A percentile compares a stretch with the other conserved stretches of the same genome.
Conservation (phyloP, 2,329 filamentous ascomycete species). For the Phoma sp. region DNA sequence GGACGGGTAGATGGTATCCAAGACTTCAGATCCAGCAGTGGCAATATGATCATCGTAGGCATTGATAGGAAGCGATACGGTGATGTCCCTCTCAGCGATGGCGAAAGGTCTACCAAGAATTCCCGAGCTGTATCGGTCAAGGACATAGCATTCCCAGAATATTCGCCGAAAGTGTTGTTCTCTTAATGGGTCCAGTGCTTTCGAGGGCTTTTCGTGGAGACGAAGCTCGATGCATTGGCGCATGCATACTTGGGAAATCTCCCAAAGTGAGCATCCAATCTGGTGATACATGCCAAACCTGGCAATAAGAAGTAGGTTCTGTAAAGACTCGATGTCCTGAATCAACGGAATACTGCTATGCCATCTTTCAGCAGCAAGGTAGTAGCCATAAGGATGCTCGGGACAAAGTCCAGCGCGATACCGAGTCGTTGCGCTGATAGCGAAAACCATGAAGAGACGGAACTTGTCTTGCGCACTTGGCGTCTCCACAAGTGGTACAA, state of each 20-base stretch:
- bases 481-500: background rate
- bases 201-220: slow-evolving; percentile 33
- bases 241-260: slow-evolving; percentile 50
- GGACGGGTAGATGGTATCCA: background rate
- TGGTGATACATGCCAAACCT: slow-evolving; percentile 54
- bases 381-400: slow-evolving; percentile 52
- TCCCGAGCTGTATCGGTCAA: slow-evolving; percentile 53
- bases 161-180: slow-evolving; percentile 50
- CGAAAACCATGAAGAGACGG: slow-evolving; percentile 48
- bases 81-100: slow-evolving; percentile 50
- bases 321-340: slow-evolving; percentile 42
- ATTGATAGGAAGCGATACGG: slow-evolving; percentile 46
- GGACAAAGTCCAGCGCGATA: slow-evolving; percentile 39
- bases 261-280: slow-evolving; percentile 52
- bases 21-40: background rate
- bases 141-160: slow-evolving; percentile 56
- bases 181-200: slow-evolving; percentile 27
- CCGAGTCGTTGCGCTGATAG: slow-evolving; percentile 45
- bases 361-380: slow-evolving; percentile 46
- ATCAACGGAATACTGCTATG: slow-evolving; percentile 31
- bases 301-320: slow-evolving; percentile 50
- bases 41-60: slow-evolving; percentile 31
- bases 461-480: slow-evolving; percentile 42
- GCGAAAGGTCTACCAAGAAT: slow-evolving; percentile 52
- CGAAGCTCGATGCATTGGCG: slow-evolving; percentile 50